Base-by-base conservation (phyloP, 768 basidiomycete genomes). In the Xerocomus brunneocitrinus region DNA sequence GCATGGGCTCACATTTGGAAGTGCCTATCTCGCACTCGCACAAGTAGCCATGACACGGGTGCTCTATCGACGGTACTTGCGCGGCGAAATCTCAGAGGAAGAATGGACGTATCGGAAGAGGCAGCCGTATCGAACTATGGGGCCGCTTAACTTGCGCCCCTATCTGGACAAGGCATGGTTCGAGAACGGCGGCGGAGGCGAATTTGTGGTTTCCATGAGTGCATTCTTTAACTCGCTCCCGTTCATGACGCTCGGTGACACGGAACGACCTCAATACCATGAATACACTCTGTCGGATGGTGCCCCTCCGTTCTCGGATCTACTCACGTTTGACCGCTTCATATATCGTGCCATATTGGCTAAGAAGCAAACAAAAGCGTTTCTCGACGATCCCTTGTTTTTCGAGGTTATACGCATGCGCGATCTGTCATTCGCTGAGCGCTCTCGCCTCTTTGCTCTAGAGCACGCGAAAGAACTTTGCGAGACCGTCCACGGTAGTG, bases 21-120 rank as follows among this genome's bases (percentile, higher is more conserved):
- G 75, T 42, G 79, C 72, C 5, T 74, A 73, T 36, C 73, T 79
- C 2, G 69, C 78, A 3, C 69, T 84, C 22, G 75, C 70, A 2
- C 83, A 84, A 60, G 68, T 82, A 8, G 81, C 77, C 0, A 65
- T 79, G 49, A 72, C 81, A 5, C 78, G 82, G 1, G 58, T 82
- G 8, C 71, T 84, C 13, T 76, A 77, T 43, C 70, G 74, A 27
- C 72, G 69, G 34, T 79, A 76, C 54, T 58, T 78, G 12, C 71
- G 69, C 5, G 81, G 81, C 1, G 70, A 79, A 14, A 78, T 84
- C 42, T 62, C 66, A 8, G 62, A 73, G 39, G 73, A 71, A 4
- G 82, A 84, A 61, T 84, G 83, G 83, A 71, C 71, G 22, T 74
- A 73, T 43, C 66, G 82, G 24, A 75, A 70, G 52, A 70, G 62